Evolutionary conservation across 2,329 filamentous ascomycete species (phyloP).

Genomic region (Diaporthe citrichinensis): DNA sequence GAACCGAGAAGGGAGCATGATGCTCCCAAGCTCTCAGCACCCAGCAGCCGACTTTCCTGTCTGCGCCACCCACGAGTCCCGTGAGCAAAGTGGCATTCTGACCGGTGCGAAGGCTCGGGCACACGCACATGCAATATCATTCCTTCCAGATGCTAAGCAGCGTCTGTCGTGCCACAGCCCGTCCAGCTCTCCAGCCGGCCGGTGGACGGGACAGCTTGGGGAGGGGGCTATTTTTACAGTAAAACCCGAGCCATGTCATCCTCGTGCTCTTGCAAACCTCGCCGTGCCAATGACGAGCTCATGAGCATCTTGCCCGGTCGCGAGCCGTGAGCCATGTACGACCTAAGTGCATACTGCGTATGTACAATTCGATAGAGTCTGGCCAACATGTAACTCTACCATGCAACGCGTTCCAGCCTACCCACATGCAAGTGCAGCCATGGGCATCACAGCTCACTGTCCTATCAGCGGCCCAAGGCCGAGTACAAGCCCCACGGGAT

Average conservation of each 20-base stretch:
- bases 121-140: not conserved
- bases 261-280: not conserved
- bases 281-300: not conserved
- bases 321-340: not conserved
- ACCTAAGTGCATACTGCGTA: not conserved
- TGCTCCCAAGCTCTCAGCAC: not conserved
- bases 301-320: not conserved
- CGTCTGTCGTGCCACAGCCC: not conserved
- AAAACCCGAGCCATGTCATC: not conserved
- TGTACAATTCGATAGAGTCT: not conserved
- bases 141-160: not conserved
- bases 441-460: not conserved
- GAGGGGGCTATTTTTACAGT: not conserved
- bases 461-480: not conserved
- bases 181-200: not conserved
- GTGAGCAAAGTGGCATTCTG: not conserved
- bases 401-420: not conserved
- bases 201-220: not conserved
- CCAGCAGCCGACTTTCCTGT: not conserved
- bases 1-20: not conserved
- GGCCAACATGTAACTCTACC: slow-evolving; percentile 9
- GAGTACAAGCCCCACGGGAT: not conserved
- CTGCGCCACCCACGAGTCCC: not conserved
- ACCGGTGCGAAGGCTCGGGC: not conserved
- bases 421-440: slow-evolving; percentile 21